Percentiles rank a stretch among this genome's conserved stretches.
These are phyloP conservation scores for Hyphodiscus hymeniophilus DNA, from an alignment of 495 filamentous ascomycete species.

Conservation along the genomic window DNA sequence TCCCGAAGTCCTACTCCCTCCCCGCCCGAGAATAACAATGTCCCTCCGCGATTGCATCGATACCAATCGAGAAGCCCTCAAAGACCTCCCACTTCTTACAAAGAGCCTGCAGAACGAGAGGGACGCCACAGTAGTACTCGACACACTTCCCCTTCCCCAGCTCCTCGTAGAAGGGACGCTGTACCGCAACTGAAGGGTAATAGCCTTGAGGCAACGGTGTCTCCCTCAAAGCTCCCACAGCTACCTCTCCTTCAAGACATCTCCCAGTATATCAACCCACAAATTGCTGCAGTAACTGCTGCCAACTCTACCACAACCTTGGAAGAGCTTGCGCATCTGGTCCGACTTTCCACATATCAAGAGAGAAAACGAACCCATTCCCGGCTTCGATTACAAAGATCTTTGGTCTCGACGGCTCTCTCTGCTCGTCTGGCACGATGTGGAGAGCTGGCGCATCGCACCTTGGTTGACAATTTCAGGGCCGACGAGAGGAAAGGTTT, in stretches of 20 bases:
- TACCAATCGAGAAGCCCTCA: conserved; percentile 20
- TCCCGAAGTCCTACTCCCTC: conserved; percentile 23
- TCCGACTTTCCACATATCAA: conserved; percentile 64
- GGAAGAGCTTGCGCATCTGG: conserved; percentile 62
- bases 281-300: conserved; percentile 28
- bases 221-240: conserved; percentile 27
- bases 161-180: conserved; percentile 10
- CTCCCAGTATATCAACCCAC: conserved; percentile 42
- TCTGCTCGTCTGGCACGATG: conserved; percentile 72
- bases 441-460: conserved; percentile 69
- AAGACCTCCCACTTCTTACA: conserved; percentile 17
- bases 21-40: conserved; percentile 14
- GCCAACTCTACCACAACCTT: conserved; percentile 51
- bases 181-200: neutral
- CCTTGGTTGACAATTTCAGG: conserved; percentile 80
- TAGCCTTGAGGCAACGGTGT: conserved; percentile 5
- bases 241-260: conserved; percentile 38
- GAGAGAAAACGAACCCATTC: conserved; percentile 61
- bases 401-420: conserved; percentile 63
- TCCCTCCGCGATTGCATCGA: conserved; percentile 17
- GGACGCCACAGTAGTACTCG: conserved; percentile 7
- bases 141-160: conserved; percentile 19
- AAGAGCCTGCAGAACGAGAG: conserved; percentile 18
- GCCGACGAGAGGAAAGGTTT: conserved; percentile 87
- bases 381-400: conserved; percentile 57